These are phyloP conservation scores for Lippia alba DNA, from an alignment of 305 asterid species.

Conservation along the genomic window DNA sequence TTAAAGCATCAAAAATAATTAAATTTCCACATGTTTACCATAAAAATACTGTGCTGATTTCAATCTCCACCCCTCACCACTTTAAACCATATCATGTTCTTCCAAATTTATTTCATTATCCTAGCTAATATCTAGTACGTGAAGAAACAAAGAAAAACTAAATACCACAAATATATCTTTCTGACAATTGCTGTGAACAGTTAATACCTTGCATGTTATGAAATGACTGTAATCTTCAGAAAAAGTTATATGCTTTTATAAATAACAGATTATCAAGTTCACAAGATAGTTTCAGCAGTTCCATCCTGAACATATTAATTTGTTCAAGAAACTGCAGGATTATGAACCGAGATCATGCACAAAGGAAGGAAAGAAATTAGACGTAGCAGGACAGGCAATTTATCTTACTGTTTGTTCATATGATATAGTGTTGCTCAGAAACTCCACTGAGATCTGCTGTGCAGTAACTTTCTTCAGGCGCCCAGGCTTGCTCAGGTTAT, in stretches of 20 bases:
- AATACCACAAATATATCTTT: not conserved
- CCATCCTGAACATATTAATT: constrained; percentile 12
- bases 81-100: constrained; percentile 5
- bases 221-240: constrained; percentile 17
- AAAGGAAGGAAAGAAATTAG: constrained; percentile 22
- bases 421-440: constrained; percentile 64
- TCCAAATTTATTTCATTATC: constrained; percentile 21
- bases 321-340: constrained; percentile 18
- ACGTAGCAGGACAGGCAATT: constrained; percentile 26
- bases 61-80: constrained; percentile 31
- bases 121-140: constrained; percentile 14
- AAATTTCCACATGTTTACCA: constrained; percentile 18
- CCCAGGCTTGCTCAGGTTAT: constrained; percentile 39
- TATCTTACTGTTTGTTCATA: constrained; percentile 80
- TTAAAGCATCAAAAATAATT: constrained; percentile 13
- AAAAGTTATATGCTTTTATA: not conserved
- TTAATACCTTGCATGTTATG: constrained; percentile 8
- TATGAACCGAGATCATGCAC: constrained; percentile 5
- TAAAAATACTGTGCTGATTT: not conserved
- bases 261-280: constrained; percentile 2
- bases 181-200: not conserved
- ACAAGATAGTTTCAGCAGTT: not conserved
- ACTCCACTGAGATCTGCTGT: constrained; percentile 65
- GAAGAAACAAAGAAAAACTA: constrained; percentile 16
- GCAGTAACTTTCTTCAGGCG: constrained; percentile 48